Conservation (phyloP, 306 rosid genomes). For the Sphenostylis stenocarpa region DNA sequence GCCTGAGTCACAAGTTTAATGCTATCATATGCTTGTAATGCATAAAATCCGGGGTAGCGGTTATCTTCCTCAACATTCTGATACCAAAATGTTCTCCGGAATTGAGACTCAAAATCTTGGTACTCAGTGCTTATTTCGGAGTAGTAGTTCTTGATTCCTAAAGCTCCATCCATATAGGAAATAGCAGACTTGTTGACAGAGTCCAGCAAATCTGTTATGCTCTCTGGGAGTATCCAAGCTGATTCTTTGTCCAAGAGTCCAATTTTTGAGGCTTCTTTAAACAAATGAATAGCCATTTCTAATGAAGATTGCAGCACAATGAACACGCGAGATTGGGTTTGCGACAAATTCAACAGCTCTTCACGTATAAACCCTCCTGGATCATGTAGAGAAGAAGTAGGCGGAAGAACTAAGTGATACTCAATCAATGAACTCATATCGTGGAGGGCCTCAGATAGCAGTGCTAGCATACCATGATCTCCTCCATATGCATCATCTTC, state of each 20-base stretch:
- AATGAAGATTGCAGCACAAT: constrained; percentile 60
- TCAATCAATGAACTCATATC: constrained; percentile 50
- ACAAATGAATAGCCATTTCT: constrained; percentile 52
- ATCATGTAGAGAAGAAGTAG: constrained; percentile 43
- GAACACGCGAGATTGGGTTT: constrained; percentile 61
- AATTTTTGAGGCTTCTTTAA: constrained; percentile 51
- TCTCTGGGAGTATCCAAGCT: constrained; percentile 66
- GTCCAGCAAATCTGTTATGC: constrained; percentile 49
- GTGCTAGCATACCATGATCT: constrained; percentile 47
- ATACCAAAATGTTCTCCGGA: constrained; percentile 33
- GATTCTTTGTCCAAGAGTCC: constrained; percentile 62
- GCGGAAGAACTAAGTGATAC: constrained; percentile 58
- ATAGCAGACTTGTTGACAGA: constrained; percentile 35
- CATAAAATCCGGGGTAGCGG: constrained; percentile 56
- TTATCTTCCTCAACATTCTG: constrained; percentile 48
- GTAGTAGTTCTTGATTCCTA: constrained; percentile 66
- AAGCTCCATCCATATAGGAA: constrained; percentile 57
- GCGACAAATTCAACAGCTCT: constrained; percentile 47
- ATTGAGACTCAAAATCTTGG: constrained; percentile 39
- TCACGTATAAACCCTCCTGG: constrained; percentile 35
- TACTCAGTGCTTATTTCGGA: constrained; percentile 31
- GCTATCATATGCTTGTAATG: constrained; percentile 68
- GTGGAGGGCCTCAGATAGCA: constrained; percentile 63
- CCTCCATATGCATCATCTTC: constrained; percentile 59
- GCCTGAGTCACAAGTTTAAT: constrained; percentile 49